Percentiles rank a stretch among this genome's conserved stretches.
Conservation (phyloP, 2,329 filamentous ascomycete species). For the Colletotrichum phormii region DNA sequence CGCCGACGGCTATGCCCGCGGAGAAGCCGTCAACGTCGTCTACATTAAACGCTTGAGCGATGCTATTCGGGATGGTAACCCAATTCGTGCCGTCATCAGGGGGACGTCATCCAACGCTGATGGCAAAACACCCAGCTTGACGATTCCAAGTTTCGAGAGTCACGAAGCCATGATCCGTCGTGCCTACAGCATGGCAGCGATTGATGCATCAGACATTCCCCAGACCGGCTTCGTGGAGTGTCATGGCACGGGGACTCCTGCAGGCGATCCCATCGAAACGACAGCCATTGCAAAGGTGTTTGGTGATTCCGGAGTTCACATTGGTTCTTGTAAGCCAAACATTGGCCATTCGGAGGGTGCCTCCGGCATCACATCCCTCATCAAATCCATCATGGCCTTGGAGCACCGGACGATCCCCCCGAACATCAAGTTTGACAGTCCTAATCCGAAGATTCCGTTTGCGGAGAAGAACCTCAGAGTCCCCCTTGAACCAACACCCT, state of each 20-base stretch:
- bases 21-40: slow-evolving; percentile 55
- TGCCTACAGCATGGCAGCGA: slow-evolving; percentile 47
- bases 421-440: slow-evolving; percentile 46
- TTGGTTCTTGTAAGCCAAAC: slow-evolving; percentile 51
- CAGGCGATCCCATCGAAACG: slow-evolving; percentile 56
- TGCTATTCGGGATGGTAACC: slow-evolving; percentile 56
- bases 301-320: slow-evolving; percentile 39
- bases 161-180: slow-evolving; percentile 53
- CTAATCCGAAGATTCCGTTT: slow-evolving; percentile 43
- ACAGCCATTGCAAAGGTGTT: slow-evolving; percentile 48
- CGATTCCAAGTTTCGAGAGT: slow-evolving; percentile 48
- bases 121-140: slow-evolving; percentile 53
- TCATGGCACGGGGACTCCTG: slow-evolving; percentile 58
- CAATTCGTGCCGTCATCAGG: slow-evolving; percentile 49
- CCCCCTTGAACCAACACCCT: slow-evolving; percentile 40
- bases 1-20: slow-evolving; percentile 60
- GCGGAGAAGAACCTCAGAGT: slow-evolving; percentile 38
- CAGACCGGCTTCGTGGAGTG: slow-evolving; percentile 49
- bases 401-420: slow-evolving; percentile 47
- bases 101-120: slow-evolving; percentile 50
- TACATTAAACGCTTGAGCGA: slow-evolving; percentile 55
- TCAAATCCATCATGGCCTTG: slow-evolving; percentile 48
- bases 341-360: slow-evolving; percentile 51
- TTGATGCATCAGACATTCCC: slow-evolving; percentile 25
- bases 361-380: slow-evolving; percentile 44